Percentiles rank a stretch among this genome's conserved stretches.
Evolutionary conservation across 2,329 filamentous ascomycete genomes (phyloP).

Genomic region (Xylaria arbuscula): DNA sequence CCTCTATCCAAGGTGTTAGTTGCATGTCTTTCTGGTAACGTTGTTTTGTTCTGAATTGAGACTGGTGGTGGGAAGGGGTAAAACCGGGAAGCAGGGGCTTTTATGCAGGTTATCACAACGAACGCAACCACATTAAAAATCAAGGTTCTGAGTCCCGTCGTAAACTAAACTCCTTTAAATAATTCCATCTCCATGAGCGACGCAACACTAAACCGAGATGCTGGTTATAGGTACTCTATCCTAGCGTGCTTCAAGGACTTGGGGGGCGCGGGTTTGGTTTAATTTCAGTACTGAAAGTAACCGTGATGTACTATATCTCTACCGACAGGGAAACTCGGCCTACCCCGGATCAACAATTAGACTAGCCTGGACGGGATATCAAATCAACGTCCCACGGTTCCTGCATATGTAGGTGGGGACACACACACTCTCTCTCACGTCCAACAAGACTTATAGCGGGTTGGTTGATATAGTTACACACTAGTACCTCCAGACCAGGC

Average conservation of each 20-base stretch:
- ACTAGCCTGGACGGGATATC: conserved; percentile 24
- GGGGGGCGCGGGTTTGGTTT: not conserved
- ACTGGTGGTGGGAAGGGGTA: not conserved
- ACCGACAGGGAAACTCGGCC: conserved; percentile 28
- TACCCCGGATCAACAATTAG: conserved; percentile 36
- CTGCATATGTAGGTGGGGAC: conserved; percentile 24
- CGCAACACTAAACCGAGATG: not conserved
- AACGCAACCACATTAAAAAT: not conserved
- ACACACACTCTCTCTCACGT: not conserved
- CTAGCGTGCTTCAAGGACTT: not conserved
- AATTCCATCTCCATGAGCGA: not conserved
- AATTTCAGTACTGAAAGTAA: not conserved
- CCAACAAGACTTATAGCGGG: not conserved
- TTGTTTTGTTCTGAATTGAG: conserved; percentile 9
- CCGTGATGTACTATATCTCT: not conserved
- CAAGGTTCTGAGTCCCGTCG: not conserved
- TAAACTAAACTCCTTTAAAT: not conserved
- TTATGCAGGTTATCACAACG: not conserved
- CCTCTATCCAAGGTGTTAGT: conserved; percentile 3
- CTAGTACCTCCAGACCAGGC: conserved; percentile 9
- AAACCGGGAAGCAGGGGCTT: conserved; percentile 3
- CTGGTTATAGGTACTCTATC: not conserved
- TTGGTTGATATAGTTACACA: conserved; percentile 4
- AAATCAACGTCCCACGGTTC: conserved; percentile 28
- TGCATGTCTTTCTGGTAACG: conserved; percentile 21